Evolutionary conservation across 2,329 filamentous ascomycete species (phyloP), one percentile per base, ranked within the genome.

Genomic region (Tolypocladium ovalisporum): DNA sequence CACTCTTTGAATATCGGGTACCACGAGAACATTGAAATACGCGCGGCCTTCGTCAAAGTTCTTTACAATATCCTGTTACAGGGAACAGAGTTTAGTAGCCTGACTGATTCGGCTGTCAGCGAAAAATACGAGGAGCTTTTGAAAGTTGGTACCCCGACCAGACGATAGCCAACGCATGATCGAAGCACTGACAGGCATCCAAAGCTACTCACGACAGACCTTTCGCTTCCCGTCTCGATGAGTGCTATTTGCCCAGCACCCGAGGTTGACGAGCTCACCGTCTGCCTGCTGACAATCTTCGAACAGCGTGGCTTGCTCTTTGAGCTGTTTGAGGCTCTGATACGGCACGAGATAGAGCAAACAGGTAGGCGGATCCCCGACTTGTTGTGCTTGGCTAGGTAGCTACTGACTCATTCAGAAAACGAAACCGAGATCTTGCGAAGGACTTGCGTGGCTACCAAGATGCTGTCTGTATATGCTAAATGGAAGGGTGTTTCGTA

Each of bases 61-160:
- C 75, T 88, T 7, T 86, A 84, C 66, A 88, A 88, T 65, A 87
- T 88, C 56, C 70, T 88, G 19, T 79, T 86, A n/a, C 85, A 88
- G 65, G 85, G 85, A 39, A 87, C 85, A 1, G 85, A 88, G 66
- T 88, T 88, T 65, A 87, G 80, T 64, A 86, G 84, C 57, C 68
- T 88, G 35, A 86, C 84, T 1, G 85, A 88, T 67, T 79, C 81
- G 15, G 83, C 84, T 19, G 82, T 87, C 17, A 86, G 79, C 62
- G 84, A 88, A 65, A 87, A 86, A 65, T 88, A 88, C 60, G 81
- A 87, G 60, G 81, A 85, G 62, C 71, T 88, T 24, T 72, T 88
- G 53, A 77, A 85, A 66, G 80, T 68, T 47, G 27, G 59, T 60
- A 15, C 10, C n/a, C 53, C 19, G 39, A 13, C 35, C 36, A 22